Percentiles rank a stretch among this genome's conserved stretches.
phyloP scores from a whole-genome alignment of 305 asterid species.

The Fraxinus platypoda region DNA sequence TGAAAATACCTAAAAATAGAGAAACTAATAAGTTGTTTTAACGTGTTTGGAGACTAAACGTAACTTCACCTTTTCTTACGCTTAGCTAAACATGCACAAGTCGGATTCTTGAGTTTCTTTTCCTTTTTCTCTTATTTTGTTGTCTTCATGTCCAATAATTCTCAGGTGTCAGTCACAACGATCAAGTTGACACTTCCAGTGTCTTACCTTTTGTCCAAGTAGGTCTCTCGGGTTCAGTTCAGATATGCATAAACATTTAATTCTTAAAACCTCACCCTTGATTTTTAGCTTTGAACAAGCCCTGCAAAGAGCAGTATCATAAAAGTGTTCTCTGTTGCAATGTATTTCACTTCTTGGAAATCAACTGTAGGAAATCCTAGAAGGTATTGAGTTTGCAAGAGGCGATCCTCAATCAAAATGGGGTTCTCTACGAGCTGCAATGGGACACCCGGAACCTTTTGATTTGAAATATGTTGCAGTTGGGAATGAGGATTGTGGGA shows the following conservation, averaged over 20 bases:
- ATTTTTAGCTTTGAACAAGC: not conserved
- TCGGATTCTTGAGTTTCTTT: not conserved
- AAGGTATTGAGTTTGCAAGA: conserved; percentile 85
- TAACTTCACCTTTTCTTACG: not conserved
- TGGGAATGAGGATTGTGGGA: conserved; percentile 93
- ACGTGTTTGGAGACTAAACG: not conserved
- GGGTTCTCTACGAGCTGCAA: conserved; percentile 84
- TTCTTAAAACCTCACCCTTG: not conserved
- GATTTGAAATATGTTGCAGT: conserved; percentile 86
- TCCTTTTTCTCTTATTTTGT: not conserved
- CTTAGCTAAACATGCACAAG: conserved; percentile 1
- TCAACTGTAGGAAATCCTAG: conserved; percentile 62
- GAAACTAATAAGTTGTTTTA: not conserved
- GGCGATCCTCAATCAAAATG: conserved; percentile 74
- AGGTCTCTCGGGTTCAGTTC: conserved; percentile 17
- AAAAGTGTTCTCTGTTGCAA: not conserved
- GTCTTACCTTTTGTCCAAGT: conserved; percentile 76
- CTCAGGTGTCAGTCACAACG: conserved; percentile 89
- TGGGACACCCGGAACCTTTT: conserved; percentile 93
- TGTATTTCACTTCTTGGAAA: not conserved
- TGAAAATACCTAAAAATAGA: not conserved
- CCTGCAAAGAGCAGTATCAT: not conserved
- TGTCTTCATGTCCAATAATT: conserved; percentile 15
- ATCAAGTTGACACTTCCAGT: conserved; percentile 70
- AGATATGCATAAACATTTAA: not conserved